A percentile compares a stretch with the other conserved stretches of the same genome.
These are phyloP conservation scores for Sungouiella thailandica DNA, from an alignment of 805 yeast species.

Conservation along the genomic window DNA sequence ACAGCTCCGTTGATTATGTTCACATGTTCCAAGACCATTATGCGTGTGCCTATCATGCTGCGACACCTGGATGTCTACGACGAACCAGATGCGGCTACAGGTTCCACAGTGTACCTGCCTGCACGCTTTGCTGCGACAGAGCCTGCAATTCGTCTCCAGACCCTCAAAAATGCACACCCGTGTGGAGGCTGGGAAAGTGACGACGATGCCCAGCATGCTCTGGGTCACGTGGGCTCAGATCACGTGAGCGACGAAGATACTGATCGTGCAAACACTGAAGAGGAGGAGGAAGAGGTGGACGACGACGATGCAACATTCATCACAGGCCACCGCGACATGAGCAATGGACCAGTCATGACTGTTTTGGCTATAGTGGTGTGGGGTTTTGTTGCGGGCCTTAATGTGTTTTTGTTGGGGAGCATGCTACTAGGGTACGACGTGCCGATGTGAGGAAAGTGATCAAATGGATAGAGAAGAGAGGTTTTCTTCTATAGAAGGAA, in stretches of 20 bases:
- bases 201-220: constrained; percentile 19
- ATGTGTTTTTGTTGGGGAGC: constrained; percentile 59
- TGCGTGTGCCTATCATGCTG: constrained; percentile 48
- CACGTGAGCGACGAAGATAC: background rate
- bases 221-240: constrained; percentile 3
- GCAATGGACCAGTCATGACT: constrained; percentile 57
- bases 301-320: constrained; percentile 18
- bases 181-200: constrained; percentile 37
- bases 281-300: constrained; percentile 18
- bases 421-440: constrained; percentile 48
- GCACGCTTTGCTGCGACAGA: constrained; percentile 28
- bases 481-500: no score
- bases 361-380: constrained; percentile 57
- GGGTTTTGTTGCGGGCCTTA: constrained; percentile 66
- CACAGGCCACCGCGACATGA: constrained; percentile 54
- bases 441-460: constrained; percentile 42
- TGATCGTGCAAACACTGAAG: constrained; percentile 1
- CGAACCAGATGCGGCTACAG: constrained; percentile 1
- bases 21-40: constrained; percentile 62
- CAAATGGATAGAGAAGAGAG: no score
- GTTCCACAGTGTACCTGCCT: constrained; percentile 1
- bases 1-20: constrained; percentile 84
- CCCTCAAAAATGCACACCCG: constrained; percentile 36
- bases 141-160: constrained; percentile 38
- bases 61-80: constrained; percentile 24